Conservation (phyloP, 2,329 filamentous ascomycete species). For the Monilinia vaccinii-corymbosi region DNA sequence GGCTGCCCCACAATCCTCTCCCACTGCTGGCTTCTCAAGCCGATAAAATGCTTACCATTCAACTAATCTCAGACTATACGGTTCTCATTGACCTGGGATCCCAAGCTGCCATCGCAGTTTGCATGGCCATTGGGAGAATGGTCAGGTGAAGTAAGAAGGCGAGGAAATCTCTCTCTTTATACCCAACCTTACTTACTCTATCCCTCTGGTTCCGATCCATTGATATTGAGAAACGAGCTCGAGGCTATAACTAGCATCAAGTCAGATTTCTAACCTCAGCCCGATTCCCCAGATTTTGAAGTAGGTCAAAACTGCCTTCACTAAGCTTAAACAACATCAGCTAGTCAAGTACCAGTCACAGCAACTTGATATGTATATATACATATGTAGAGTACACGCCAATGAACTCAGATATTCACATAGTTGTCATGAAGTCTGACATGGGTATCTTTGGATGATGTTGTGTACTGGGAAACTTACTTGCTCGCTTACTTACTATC, state of each 20-base stretch:
- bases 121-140: conserved; percentile 30
- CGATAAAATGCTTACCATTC: not conserved
- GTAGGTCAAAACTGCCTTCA: no score
- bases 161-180: not conserved
- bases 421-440: not conserved
- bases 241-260: no score
- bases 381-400: no score
- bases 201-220: not conserved
- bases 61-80: not conserved
- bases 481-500: not conserved
- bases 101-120: conserved; percentile 28
- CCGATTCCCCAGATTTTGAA: not conserved
- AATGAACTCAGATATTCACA: not conserved
- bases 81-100: conserved; percentile 7
- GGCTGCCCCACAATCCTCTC: no score
- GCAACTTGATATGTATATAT: not conserved
- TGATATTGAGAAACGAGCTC: no score
- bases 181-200: not conserved
- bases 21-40: no score
- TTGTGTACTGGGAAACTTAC: no score
- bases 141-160: not conserved
- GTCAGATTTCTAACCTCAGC: no score
- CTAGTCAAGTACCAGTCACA: no score
- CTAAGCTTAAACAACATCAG: not conserved
- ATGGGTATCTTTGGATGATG: no score